Conservation (phyloP, 495 filamentous ascomycete species). For the Sordaria brevicollis region DNA sequence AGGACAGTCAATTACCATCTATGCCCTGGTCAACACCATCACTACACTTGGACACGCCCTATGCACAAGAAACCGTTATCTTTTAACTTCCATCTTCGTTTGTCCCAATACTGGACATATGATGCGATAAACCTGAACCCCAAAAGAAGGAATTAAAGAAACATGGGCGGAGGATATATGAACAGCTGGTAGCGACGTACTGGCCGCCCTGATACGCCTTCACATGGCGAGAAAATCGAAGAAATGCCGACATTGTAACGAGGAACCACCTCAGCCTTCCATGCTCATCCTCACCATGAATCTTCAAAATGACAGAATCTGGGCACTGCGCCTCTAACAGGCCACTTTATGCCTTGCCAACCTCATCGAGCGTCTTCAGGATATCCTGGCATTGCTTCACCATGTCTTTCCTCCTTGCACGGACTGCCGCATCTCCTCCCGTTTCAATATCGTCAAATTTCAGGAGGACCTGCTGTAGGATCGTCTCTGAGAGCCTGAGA, state of each 20-base stretch:
- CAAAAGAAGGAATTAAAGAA: background rate
- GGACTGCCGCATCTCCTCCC: slow-evolving; percentile 51
- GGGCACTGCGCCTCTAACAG: background rate
- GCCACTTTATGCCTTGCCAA: slow-evolving; percentile 4
- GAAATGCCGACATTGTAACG: background rate
- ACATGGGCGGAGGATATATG: background rate
- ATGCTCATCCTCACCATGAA: background rate
- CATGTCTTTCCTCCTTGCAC: slow-evolving; percentile 59
- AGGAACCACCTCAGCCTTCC: background rate
- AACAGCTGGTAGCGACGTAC: background rate
- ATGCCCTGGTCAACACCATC: background rate
- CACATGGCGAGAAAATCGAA: background rate
- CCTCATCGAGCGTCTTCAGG: slow-evolving; percentile 52
- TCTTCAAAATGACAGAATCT: background rate
- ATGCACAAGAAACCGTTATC: background rate
- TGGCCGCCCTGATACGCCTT: background rate
- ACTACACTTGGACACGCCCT: background rate
- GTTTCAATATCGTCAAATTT: slow-evolving; percentile 80
- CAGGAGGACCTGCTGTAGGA: slow-evolving; percentile 71
- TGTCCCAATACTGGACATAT: background rate
- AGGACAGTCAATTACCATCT: background rate
- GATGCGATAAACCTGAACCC: background rate
- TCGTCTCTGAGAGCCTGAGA: slow-evolving; percentile 69
- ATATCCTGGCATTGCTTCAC: slow-evolving; percentile 63
- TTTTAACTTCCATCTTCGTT: background rate